Conservation (phyloP, 129 eudicot species). For the carrot (Daucus carota) region DH1_v3.0 NC_030384.2:19526001-19526500, state of each 20-base stretch:
- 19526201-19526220: conserved; percentile 81
- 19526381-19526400: neutral
- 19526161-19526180: conserved; percentile 41
- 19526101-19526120: conserved; percentile 98
- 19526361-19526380: neutral
- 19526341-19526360: neutral
- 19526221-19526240: conserved; percentile 91
- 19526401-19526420: too few relatives aligned
- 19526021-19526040: conserved; percentile 87
- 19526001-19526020: conserved; percentile 69
- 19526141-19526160: conserved; percentile 76
- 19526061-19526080: conserved; percentile 59
- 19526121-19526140: conserved; percentile 62
- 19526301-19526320: neutral
- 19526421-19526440: too few relatives aligned
- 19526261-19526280: neutral
- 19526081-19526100: conserved; percentile 82
- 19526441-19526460: too few relatives aligned
- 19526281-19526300: neutral
- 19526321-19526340: neutral
- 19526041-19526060: conserved; percentile 51
- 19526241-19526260: neutral
- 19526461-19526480: too few relatives aligned
- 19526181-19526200: conserved; percentile 65
- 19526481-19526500: too few relatives aligned